Conservation (phyloP, 345 rosid genomes). For the Ailanthus altissimus region DNA sequence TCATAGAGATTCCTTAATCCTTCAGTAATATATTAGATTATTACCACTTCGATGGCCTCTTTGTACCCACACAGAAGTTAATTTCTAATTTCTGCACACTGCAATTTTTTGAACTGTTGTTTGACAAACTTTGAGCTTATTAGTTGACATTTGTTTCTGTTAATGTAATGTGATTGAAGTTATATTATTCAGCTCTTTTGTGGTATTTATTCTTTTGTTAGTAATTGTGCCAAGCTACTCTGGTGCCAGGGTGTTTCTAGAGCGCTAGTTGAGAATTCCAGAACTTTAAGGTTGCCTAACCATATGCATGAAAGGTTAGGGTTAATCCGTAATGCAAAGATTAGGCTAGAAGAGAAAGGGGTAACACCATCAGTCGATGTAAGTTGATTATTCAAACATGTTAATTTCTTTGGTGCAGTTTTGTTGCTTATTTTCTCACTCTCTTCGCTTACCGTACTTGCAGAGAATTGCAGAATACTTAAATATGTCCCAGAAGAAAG, state of each 20-base stretch:
- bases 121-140: neutral
- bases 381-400: slow-evolving; percentile 33
- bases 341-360: slow-evolving; percentile 82
- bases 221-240: slow-evolving; percentile 21
- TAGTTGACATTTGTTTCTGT: neutral
- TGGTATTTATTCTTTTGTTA: neutral
- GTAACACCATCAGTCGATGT: slow-evolving; percentile 84
- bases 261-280: slow-evolving; percentile 84
- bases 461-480: slow-evolving; percentile 89
- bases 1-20: neutral
- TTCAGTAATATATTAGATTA: neutral
- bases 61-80: neutral
- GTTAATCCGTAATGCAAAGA: slow-evolving; percentile 83
- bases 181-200: neutral
- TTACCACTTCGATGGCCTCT: neutral
- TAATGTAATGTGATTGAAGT: neutral
- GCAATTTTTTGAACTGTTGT: neutral
- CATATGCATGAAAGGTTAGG: slow-evolving; percentile 87
- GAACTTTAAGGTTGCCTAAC: slow-evolving; percentile 83
- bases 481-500: slow-evolving; percentile 93
- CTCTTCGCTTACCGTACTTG: slow-evolving; percentile 20
- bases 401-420: neutral
- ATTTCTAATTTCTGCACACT: neutral
- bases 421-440: slow-evolving; percentile 1
- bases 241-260: slow-evolving; percentile 80